These are phyloP conservation scores for Lithospermum erythrorhizon DNA, from an alignment of 257 asterid species.

Conservation along the genomic window DNA sequence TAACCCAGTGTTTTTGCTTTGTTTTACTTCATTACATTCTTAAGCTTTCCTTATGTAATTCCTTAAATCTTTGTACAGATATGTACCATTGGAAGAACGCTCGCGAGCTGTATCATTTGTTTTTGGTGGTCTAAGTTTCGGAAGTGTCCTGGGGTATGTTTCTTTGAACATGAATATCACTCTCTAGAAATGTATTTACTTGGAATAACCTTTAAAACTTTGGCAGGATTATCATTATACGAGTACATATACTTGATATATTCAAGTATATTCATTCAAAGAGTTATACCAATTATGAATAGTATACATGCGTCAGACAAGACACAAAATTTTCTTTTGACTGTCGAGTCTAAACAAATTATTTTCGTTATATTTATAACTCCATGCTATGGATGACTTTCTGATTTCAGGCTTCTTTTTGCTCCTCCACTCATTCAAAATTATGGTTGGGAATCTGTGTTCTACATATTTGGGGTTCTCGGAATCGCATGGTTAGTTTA, in stretches of 20 bases:
- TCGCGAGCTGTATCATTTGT: conserved; percentile 97
- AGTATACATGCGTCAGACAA: too few relatives aligned
- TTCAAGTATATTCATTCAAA: too few relatives aligned
- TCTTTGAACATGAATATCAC: conserved; percentile 10
- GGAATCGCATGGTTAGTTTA: conserved; percentile 88
- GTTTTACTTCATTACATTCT: not conserved
- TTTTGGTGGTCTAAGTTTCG: conserved; percentile 92
- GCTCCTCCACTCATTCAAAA: conserved; percentile 82
- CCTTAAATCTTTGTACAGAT: conserved; percentile 33
- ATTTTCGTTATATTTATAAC: not conserved
- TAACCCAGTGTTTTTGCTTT: not conserved
- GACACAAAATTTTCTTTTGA: not conserved
- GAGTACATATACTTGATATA: too few relatives aligned
- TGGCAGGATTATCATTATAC: not conserved
- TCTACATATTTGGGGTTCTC: conserved; percentile 66
- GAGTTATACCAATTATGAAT: not conserved
- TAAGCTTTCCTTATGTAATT: not conserved
- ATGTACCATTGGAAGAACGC: conserved; percentile 84
- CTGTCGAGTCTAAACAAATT: not conserved
- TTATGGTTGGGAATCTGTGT: conserved; percentile 92
- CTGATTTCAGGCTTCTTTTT: conserved; percentile 68
- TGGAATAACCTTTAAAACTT: not conserved
- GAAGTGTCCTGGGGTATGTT: conserved; percentile 87
- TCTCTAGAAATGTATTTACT: not conserved
- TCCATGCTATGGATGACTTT: conserved; percentile 9